A percentile compares a stretch with the other conserved stretches of the same genome.
phyloP scores from a whole-genome alignment of 345 rosid species.

The Kernera saxatilis region DNA sequence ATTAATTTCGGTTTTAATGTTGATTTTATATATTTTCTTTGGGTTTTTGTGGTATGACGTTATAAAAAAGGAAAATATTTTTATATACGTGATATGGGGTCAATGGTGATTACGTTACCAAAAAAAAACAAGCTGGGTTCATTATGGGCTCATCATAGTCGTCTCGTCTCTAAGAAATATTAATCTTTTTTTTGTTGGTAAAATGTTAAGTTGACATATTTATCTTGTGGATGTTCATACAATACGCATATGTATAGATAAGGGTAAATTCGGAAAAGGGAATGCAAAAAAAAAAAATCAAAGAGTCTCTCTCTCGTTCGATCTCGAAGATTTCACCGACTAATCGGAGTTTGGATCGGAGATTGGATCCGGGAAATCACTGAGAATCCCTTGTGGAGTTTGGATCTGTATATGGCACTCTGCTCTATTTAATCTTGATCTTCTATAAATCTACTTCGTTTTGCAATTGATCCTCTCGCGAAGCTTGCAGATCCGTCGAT shows the following conservation, averaged over 20 bases:
- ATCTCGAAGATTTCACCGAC: constrained; percentile 24
- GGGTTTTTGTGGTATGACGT: not conserved
- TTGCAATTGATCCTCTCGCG: not conserved
- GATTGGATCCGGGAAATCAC: constrained; percentile 11
- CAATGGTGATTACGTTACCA: not conserved
- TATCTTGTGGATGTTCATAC: not conserved
- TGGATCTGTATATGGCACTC: constrained; percentile 9
- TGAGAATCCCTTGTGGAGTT: not conserved
- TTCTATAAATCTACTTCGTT: not conserved
- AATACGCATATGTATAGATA: not conserved
- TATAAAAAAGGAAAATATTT: not conserved
- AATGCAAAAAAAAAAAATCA: not conserved
- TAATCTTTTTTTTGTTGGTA: no score
- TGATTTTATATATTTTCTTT: not conserved
- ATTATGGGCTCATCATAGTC: constrained; percentile 15
- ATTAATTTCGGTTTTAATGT: not conserved
- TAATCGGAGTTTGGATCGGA: constrained; percentile 22
- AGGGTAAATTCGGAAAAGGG: constrained; percentile 14
- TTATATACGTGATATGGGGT: not conserved
- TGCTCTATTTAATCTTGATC: constrained; percentile 11
- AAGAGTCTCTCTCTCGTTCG: not conserved
- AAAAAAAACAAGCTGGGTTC: not conserved
- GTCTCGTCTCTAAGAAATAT: no score
- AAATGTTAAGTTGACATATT: no score
- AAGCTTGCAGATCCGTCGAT: constrained; percentile 24